A percentile compares a stretch with the other conserved stretches of the same genome.
Conservation (phyloP, 345 rosid genomes). For the Aegle marmelos region DNA sequence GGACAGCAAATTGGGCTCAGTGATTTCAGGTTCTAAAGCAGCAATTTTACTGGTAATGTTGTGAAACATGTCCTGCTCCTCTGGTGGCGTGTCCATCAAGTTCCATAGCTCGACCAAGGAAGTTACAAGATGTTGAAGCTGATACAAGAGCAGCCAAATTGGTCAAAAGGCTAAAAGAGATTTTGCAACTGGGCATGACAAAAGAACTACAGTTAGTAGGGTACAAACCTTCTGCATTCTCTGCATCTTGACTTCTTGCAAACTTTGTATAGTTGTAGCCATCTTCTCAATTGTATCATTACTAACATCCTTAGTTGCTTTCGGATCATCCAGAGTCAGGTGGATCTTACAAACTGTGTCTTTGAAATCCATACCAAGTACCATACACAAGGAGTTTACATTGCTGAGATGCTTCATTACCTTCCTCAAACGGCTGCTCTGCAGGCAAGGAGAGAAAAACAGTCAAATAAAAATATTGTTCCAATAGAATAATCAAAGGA, state of each 20-base stretch:
- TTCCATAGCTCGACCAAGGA: constrained; percentile 66
- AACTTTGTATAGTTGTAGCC: constrained; percentile 40
- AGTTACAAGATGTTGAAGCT: constrained; percentile 64
- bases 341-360: constrained; percentile 40
- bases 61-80: constrained; percentile 57
- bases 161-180: constrained; percentile 13
- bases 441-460: constrained; percentile 1
- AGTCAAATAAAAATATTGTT: not conserved
- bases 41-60: constrained; percentile 47
- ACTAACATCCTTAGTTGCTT: constrained; percentile 42
- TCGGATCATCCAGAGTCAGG: constrained; percentile 37
- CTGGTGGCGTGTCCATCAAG: constrained; percentile 59
- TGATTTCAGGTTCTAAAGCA: constrained; percentile 53
- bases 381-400: constrained; percentile 46
- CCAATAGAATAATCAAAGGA: not conserved
- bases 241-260: constrained; percentile 49
- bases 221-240: constrained; percentile 57
- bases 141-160: constrained; percentile 1
- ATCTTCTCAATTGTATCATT: constrained; percentile 43
- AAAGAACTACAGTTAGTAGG: not conserved
- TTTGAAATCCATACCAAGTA: constrained; percentile 60
- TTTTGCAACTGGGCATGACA: not conserved
- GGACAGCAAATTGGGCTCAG: constrained; percentile 55
- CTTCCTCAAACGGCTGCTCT: constrained; percentile 48
- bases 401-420: constrained; percentile 39